These are phyloP conservation scores for Astragalus membranaceus DNA, from an alignment of 306 rosid genomes.

Conservation along the genomic window DNA sequence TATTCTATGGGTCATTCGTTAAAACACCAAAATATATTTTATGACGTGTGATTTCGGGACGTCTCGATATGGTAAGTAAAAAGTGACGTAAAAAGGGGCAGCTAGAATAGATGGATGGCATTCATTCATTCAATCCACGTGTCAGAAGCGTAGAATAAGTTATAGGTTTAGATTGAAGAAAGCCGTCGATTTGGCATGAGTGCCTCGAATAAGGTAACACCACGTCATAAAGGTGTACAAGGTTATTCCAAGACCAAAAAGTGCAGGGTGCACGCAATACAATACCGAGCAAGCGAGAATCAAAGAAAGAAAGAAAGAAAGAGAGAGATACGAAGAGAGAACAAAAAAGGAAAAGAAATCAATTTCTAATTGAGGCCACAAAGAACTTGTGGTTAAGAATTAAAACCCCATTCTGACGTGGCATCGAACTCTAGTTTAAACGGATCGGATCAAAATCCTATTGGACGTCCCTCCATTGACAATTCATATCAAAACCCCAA, in stretches of 20 bases:
- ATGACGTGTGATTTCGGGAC: too few species aligned
- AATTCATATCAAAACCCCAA: conserved; percentile 4
- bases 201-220: neutral
- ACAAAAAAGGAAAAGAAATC: conserved; percentile 28
- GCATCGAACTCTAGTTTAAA: conserved; percentile 46
- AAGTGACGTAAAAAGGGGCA: too few species aligned
- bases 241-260: neutral
- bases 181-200: too few species aligned
- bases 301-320: neutral
- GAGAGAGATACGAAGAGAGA: too few species aligned
- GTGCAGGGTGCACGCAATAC: conserved; percentile 8
- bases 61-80: too few species aligned
- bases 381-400: conserved; percentile 82
- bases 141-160: too few species aligned
- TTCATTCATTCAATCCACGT: too few species aligned
- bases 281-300: too few species aligned
- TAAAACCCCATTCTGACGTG: conserved; percentile 46
- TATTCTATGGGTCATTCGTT: too few species aligned
- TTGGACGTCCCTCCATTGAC: conserved; percentile 24
- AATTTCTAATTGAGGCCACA: conserved; percentile 50
- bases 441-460: conserved; percentile 48
- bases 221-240: neutral
- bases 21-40: too few species aligned
- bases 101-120: too few species aligned
- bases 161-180: too few species aligned